A percentile compares a stretch with the other conserved stretches of the same genome.
Evolutionary conservation across 257 asterid species (phyloP).

Genomic region (Nicotiana attenuata): DNA sequence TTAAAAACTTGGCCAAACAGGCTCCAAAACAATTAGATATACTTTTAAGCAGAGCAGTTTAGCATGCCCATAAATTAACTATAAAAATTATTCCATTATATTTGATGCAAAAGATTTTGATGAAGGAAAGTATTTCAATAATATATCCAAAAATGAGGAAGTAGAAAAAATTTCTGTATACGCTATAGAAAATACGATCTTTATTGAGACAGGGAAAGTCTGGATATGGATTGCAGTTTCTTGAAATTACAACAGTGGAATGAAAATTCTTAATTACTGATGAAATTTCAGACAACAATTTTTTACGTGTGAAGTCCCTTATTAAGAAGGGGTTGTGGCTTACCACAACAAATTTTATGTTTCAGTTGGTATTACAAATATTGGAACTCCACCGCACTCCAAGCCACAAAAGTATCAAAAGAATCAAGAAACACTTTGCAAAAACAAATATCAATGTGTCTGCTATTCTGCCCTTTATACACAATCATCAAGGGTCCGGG

Average conservation of each 20-base stretch:
- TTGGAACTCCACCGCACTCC: slow-evolving; percentile 14
- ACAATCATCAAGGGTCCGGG: slow-evolving; percentile 41
- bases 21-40: too few species aligned
- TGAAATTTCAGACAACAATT: slow-evolving; percentile 17
- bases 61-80: too few species aligned
- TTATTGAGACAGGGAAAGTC: too few species aligned
- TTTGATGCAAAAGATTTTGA: neutral
- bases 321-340: slow-evolving; percentile 40
- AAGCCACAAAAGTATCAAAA: slow-evolving; percentile 46
- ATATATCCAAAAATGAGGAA: too few species aligned
- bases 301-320: slow-evolving; percentile 34
- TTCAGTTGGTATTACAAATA: slow-evolving; percentile 38
- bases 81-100: too few species aligned
- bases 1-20: too few species aligned
- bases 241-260: neutral
- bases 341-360: slow-evolving; percentile 24
- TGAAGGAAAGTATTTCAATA: neutral
- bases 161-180: too few species aligned
- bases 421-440: slow-evolving; percentile 54
- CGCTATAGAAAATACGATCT: too few species aligned
- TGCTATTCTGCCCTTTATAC: slow-evolving; percentile 38
- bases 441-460: slow-evolving; percentile 39
- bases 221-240: neutral
- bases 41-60: too few species aligned
- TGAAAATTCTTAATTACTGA: neutral